Evolutionary conservation across 129 eudicot genomes (phyloP).

Genomic region (sunflower (Helianthus annuus)): DNA sequence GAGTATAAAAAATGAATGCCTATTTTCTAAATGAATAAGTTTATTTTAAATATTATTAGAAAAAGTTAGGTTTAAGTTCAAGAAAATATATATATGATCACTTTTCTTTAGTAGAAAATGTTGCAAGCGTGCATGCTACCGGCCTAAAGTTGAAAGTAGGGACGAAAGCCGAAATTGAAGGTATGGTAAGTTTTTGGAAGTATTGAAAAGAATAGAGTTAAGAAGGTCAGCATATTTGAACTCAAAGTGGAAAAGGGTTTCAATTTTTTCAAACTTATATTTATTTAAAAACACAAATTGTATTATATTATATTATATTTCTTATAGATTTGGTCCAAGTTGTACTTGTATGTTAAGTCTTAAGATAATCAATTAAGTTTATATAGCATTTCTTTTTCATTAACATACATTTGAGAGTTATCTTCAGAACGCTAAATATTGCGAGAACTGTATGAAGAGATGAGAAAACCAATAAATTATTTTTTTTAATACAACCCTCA

Average conservation of each 20-base stretch:
- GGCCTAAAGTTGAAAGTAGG: conserved; percentile 13
- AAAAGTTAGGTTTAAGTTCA: not conserved
- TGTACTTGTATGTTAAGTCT: not conserved
- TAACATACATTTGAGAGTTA: too few species aligned
- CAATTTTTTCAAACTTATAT: conserved; percentile 22
- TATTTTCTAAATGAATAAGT: not conserved
- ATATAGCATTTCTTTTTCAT: not conserved
- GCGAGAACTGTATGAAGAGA: too few species aligned
- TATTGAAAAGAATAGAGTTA: conserved; percentile 4
- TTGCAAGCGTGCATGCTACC: conserved; percentile 8
- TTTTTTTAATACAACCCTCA: too few species aligned
- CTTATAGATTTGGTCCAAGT: conserved; percentile 2
- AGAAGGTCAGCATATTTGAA: conserved; percentile 11
- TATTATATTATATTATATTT: conserved; percentile 7
- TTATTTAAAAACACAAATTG: conserved; percentile 5
- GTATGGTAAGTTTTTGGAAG: conserved; percentile 24
- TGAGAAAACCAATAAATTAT: too few species aligned
- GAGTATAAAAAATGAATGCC: not conserved
- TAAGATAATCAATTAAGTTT: conserved; percentile 1
- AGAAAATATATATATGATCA: not conserved
- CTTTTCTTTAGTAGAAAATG: not conserved
- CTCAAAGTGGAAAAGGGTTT: conserved; percentile 26
- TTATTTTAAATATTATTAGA: not conserved
- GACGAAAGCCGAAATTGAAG: conserved; percentile 24
- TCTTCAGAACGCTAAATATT: too few species aligned